Conservation (phyloP, 768 basidiomycete species). For the Kwoniella botswanensis region DNA sequence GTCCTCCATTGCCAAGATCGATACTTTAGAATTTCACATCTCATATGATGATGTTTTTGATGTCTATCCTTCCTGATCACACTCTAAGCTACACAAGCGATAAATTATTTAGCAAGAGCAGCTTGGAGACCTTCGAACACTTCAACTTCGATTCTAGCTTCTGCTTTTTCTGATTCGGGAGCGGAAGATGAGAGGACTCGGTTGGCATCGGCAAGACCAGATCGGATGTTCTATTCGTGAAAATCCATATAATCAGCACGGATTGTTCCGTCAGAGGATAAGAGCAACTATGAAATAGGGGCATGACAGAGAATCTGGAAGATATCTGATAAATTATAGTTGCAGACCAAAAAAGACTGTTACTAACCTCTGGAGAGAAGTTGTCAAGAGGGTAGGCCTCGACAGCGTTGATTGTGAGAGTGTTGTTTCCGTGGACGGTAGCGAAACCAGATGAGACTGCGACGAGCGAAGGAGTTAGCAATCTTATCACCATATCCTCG, state of each 20-base stretch:
- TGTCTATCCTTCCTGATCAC: neutral
- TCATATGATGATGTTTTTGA: neutral
- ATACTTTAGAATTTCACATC: neutral
- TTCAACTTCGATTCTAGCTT: slow-evolving; percentile 91
- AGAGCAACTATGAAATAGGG: neutral
- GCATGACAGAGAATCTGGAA: too few species aligned
- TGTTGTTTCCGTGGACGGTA: slow-evolving; percentile 96
- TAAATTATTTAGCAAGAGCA: slow-evolving; percentile 65
- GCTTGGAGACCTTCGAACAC: slow-evolving; percentile 95
- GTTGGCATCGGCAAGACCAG: slow-evolving; percentile 86
- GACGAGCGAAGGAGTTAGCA: neutral
- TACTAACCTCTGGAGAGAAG: slow-evolving; percentile 83
- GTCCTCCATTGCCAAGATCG: too few species aligned
- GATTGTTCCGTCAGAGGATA: neutral
- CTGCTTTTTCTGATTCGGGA: slow-evolving; percentile 89
- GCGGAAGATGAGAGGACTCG: slow-evolving; percentile 80
- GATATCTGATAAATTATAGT: too few species aligned
- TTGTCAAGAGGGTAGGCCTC: slow-evolving; percentile 91
- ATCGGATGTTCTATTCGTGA: slow-evolving; percentile 74
- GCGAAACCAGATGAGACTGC: slow-evolving; percentile 95
- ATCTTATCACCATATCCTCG: neutral
- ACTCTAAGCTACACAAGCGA: neutral
- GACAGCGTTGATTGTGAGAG: slow-evolving; percentile 92
- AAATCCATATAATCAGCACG: neutral
- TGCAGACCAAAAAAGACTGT: neutral